Evolutionary conservation across 495 filamentous ascomycete genomes (phyloP).

Genomic region (Talaromyces proteolyticus): DNA sequence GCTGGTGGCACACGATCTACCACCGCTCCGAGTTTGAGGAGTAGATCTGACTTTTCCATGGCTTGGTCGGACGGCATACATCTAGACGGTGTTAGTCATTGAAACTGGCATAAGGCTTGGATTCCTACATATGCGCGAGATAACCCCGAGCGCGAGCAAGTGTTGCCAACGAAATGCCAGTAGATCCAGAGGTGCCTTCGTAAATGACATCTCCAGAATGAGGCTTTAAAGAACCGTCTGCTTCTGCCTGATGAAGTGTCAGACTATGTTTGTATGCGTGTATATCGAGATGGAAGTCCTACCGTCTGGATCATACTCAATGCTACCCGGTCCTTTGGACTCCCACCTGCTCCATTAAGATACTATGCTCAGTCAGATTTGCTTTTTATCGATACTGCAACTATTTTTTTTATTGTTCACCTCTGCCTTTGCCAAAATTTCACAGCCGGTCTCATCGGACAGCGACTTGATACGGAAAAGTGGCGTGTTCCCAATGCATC

Average conservation of each 20-base stretch:
- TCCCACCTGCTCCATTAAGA: slow-evolving; percentile 90
- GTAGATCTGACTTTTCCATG: slow-evolving; percentile 79
- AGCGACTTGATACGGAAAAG: slow-evolving; percentile 82
- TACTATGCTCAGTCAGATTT: slow-evolving; percentile 42
- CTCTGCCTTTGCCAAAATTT: slow-evolving; percentile 92
- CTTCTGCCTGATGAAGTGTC: slow-evolving; percentile 58
- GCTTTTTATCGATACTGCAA: background rate
- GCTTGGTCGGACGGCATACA: slow-evolving; percentile 95
- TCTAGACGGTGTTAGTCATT: slow-evolving; percentile 26
- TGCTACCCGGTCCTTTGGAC: slow-evolving; percentile 93
- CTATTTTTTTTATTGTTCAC: slow-evolving; percentile 29
- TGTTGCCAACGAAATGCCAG: slow-evolving; percentile 87
- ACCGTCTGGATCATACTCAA: slow-evolving; percentile 77
- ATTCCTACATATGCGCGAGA: slow-evolving; percentile 72
- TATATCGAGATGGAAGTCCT: slow-evolving; percentile 13
- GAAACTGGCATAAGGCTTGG: background rate
- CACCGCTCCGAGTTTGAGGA: slow-evolving; percentile 82
- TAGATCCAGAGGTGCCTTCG: slow-evolving; percentile 93
- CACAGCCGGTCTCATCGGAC: slow-evolving; percentile 86
- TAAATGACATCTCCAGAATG: slow-evolving; percentile 88
- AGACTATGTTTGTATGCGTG: background rate
- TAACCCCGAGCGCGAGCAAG: slow-evolving; percentile 86
- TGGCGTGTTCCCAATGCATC: slow-evolving; percentile 90
- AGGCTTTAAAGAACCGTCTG: slow-evolving; percentile 67
- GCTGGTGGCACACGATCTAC: slow-evolving; percentile 87